Evolutionary conservation across 371 early-diverging fungal species (phyloP), one percentile per base, ranked within the genome.

Genomic region (Blakeslea trispora): DNA sequence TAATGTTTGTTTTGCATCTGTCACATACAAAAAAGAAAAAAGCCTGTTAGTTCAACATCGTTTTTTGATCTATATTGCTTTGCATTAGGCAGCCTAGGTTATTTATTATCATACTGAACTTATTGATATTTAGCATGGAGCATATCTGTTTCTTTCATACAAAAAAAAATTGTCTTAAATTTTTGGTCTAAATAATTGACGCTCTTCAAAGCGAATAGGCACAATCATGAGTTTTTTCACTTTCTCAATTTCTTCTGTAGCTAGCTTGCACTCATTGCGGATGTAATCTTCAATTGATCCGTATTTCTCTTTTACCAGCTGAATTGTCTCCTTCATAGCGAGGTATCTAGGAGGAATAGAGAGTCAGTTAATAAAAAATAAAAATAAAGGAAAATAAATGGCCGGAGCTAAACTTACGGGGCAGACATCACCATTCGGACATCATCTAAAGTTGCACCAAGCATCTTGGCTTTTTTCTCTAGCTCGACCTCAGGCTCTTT

Each of bases 401-500:
- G n/a, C n/a, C n/a, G n/a, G n/a, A n/a, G n/a, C n/a, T n/a, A 11
- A 39, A 69, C 72, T 64, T 69, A 78, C 72, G 78, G 78, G 7
- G 78, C 78, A 58, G 78, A 70, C 69, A 69, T 72, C 28, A 72
- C 78, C 65, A 72, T 71, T 21, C 66, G 64, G 58, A 74, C 61
- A 47, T 74, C 65, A 15, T 74, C 65, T 9, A 78, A 14, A 6
- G 73, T 57, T 1, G 61, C 69, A 44, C 55, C 63, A 3, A 75
- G 48, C 50, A 67, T 41, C 9, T 66, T 39, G 7, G 78, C 78
- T 45, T 71, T 72, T 18, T 56, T 59, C 48, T 72, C 59, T 22
- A 75, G 44, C 40, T 78, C 73, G 35, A 57, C 49, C 21, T 74
- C 71, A 15, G 72, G 61, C 47, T 72, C 78, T 77, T 52, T 43